Base-by-base conservation (phyloP, 495 filamentous ascomycete species). In the Penicillium bialowiezense region DNA sequence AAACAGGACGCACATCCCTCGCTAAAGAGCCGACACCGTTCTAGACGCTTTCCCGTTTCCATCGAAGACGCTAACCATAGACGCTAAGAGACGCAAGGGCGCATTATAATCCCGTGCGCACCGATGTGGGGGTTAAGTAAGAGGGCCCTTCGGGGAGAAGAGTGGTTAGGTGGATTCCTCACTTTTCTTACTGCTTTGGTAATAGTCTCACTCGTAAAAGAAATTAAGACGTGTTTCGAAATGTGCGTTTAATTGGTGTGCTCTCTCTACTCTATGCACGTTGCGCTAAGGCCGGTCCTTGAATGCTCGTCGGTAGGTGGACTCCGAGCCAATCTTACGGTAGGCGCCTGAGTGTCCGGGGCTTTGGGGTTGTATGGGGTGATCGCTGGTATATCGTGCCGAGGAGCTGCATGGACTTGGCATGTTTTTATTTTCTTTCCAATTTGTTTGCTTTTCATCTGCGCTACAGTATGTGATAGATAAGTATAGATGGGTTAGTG, bases 91-190 rank as follows among this genome's bases (percentile, higher is more conserved):
- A 10, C 29, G 41, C 7, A 44, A 44, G 41, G 41, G 41, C 41
- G 41, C 29, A 34, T 14, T 18, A 3, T 17, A 13, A 34, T 44
- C 29, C 29, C 41, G 41, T 44, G 41, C 29, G 41, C 41, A 12
- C 18, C 41, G 41, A 44, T 44, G 41, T 44, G 41, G 41, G 41
- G 41, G 17, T 17, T 12, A 7, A 32, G 21, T 28, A n/a, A 15
- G 23, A 26, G 23, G 23, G 23, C 23, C 23, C 14, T 28, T 13
- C 17, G 17, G 17, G 40, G 40, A 24, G 41, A 14, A 32, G 12
- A 32, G 14, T 28, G n/a, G n/a, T n/a, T n/a, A n/a, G n/a, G 26
- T 28, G 40, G 18, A 21, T 32, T 20, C 15, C n/a, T 41, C 21
- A 21, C 10, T 40, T 24, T 39, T 23, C 20, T 38, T 23, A 5